phyloP scores from a whole-genome alignment of 148 eudicot genomes.

The Camellia sinensis region DNA sequence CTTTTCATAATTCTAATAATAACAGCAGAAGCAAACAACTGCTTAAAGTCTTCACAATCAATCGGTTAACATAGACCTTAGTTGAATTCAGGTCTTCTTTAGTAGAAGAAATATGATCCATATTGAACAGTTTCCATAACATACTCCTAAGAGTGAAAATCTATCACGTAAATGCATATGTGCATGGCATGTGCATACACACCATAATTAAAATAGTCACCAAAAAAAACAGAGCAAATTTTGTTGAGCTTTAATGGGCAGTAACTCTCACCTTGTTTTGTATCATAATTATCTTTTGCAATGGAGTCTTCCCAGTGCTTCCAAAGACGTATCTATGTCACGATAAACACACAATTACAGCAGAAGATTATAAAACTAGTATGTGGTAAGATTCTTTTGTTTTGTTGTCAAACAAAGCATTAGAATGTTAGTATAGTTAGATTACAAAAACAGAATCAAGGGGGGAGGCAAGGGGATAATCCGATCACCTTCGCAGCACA shows the following conservation, averaged over 20 bases:
- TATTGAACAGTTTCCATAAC: background rate
- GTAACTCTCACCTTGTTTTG: conserved; percentile 44
- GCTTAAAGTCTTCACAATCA: background rate
- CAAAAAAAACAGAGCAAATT: background rate
- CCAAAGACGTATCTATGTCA: conserved; percentile 75
- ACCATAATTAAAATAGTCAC: background rate
- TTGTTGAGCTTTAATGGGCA: background rate
- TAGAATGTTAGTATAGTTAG: background rate
- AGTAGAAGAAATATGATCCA: background rate
- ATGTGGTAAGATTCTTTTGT: background rate
- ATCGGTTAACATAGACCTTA: background rate
- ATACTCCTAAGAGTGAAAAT: background rate
- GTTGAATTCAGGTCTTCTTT: background rate
- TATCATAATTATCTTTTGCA: conserved; percentile 46
- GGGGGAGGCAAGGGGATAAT: background rate
- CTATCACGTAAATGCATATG: background rate
- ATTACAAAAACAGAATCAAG: background rate
- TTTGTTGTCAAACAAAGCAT: no score
- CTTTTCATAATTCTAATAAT: background rate
- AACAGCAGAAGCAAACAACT: background rate
- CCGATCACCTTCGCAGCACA: conserved; percentile 36
- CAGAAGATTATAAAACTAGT: background rate
- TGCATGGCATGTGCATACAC: background rate
- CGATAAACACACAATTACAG: background rate
- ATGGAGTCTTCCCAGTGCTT: conserved; percentile 73